Base-by-base conservation (phyloP, 1,284 basidiomycete genomes). In the Earliella scabrosa region DNA sequence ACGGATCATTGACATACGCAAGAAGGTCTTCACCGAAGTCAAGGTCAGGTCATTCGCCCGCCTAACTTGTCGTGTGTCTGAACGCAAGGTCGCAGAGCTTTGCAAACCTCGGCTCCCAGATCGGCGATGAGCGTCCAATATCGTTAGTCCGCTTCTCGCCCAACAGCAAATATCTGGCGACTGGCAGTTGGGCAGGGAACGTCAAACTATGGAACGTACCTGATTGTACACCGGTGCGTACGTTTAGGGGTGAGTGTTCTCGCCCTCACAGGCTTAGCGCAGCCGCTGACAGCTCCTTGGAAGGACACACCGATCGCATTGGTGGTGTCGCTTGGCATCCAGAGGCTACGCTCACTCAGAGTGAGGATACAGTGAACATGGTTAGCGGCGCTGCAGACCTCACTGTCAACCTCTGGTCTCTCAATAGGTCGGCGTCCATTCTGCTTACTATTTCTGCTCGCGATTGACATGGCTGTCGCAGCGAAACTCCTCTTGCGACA, bases 281-380 rank as follows among this genome's bases (percentile, higher is more conserved):
- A 18, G 32, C 16, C 38, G 21, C 41, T 52, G 21, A 38, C 32
- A 47, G n/a, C n/a, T n/a, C n/a, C n/a, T n/a, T n/a, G n/a, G n/a
- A n/a, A 88, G 94, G 92, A 0, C 97, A 98, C 66, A 85, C 79
- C 36, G 97, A 99, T 70, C 90, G 92, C 56, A 86, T 99, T 18
- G 94, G 96, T 45, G 97, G 97, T 16, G 86, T 98, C 26, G 95
- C 96, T 29, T 99, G 97, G 97, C 97, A 99, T 78, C 97, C 97
- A 0, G 79, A 86, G 65, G 95, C 97, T 18, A 98, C 96, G 0
- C 68, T 97, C n/a, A 79, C 84, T 0, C 91, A 93, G 66, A 79
- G 82, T 10, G 76, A 82, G 49, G 80, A 83, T 31, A 68, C 82
- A 0, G 88, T 94, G 16, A 98, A 98, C 70, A 81, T 99, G 48